phyloP scores from a whole-genome alignment of 345 rosid species.

The Xanthoceras sorbifolium region DNA sequence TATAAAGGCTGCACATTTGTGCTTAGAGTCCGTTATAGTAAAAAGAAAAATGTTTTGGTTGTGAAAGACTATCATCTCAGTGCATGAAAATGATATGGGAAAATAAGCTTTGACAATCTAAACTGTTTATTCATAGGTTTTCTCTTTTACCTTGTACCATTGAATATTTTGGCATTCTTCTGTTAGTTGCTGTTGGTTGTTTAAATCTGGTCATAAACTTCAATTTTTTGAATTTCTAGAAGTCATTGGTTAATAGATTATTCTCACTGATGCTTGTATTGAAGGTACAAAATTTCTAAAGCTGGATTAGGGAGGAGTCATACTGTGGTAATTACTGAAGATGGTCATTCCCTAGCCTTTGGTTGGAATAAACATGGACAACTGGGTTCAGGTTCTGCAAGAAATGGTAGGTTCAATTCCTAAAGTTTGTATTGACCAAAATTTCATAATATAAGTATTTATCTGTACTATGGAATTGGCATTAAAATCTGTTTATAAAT shows the following conservation, averaged over 20 bases:
- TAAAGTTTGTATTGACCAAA: not conserved
- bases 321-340: slow-evolving; percentile 77
- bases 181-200: not conserved
- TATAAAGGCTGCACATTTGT: not conserved
- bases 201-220: not conserved
- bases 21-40: not conserved
- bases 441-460: not conserved
- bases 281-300: slow-evolving; percentile 70
- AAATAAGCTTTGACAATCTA: not conserved
- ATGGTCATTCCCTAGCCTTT: slow-evolving; percentile 79
- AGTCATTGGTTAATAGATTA: not conserved
- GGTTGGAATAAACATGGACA: slow-evolving; percentile 99
- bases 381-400: slow-evolving; percentile 77
- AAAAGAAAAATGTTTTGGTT: not conserved
- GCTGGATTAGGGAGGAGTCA: slow-evolving; percentile 85
- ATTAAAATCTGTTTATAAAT: no score
- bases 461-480: not conserved
- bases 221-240: not conserved
- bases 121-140: not conserved
- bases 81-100: not conserved
- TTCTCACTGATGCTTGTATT: slow-evolving; percentile 7
- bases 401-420: slow-evolving; percentile 56
- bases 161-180: not conserved
- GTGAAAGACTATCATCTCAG: not conserved
- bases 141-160: not conserved